Evolutionary conservation across 1,284 basidiomycete species (phyloP), one percentile per base, ranked within the genome.

Genomic region (Gastroboletus turbinatus): DNA sequence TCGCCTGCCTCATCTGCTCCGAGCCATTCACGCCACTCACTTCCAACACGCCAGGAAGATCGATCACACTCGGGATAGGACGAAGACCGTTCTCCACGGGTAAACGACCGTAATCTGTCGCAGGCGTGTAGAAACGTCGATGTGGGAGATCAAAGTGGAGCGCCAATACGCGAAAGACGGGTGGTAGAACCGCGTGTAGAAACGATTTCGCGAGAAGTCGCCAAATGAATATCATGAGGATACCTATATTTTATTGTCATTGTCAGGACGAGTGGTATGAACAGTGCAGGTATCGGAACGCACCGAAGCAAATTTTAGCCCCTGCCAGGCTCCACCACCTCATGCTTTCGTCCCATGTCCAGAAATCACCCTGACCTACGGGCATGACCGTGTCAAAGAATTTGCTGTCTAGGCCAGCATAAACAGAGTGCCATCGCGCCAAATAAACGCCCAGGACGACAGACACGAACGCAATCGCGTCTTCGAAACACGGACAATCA

Each of bases 401-500:
- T 29, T 52, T 59, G 38, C 64, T 54, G 50, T 76, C 74, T 36
- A 75, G 71, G 1, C 75, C 78, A 45, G 75, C 71, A 21, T 70
- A 68, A 6, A 62, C 63, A 52, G 73, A 68, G 53, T 78, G 78
- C 87, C 92, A 94, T 50, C 83, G 77, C 0, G 85, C 85, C 1
- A 95, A 68, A 21, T 84, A 76, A n/a, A 82, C 77, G 19, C 96
- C 96, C 51, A 92, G 78, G 16, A 92, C 80, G 43, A 96, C 94
- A 13, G 92, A 88, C 23, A 93, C 76, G 64, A 96, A 92, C 0
- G 96, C 95, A 53, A 98, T 96, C 5, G 95, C 93, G 67, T 99
- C 96, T 72, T 98, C 96, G 72, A 98, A 99, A 74, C 96, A 98
- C 1, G 96, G 97, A 67, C 96, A 98, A 67, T 97, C 94, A 58